Conservation (phyloP, 1,139 yeast species). For the Yamadazyma siamensis region DNA sequence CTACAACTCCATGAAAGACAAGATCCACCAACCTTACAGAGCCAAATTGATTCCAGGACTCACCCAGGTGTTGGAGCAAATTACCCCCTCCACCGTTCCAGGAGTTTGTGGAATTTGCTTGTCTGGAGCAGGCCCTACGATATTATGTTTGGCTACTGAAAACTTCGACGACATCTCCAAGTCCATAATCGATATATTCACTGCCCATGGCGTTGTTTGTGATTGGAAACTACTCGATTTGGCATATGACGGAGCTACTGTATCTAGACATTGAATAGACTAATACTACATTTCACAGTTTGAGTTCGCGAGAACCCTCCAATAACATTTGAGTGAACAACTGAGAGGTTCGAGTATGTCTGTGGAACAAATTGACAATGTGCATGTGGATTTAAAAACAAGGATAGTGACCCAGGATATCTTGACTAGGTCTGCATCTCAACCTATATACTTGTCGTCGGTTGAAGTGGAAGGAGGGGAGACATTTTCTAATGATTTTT, state of each 20-base stretch:
- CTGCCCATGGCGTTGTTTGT: conserved; percentile 65
- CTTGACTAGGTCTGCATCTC: conserved; percentile 28
- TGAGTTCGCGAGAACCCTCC: conserved; percentile 3
- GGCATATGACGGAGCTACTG: conserved; percentile 84
- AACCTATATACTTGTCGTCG: conserved; percentile 43
- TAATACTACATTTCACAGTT: no score
- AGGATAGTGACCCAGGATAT: conserved; percentile 31
- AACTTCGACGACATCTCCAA: conserved; percentile 82
- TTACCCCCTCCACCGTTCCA: conserved; percentile 77
- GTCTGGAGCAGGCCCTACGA: conserved; percentile 98
- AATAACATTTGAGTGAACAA: conserved; percentile 6
- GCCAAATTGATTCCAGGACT: conserved; percentile 89
- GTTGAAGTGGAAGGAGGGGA: conserved; percentile 52
- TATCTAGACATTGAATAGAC: conserved; percentile 11
- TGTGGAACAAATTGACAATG: conserved; percentile 9
- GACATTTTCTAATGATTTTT: conserved; percentile 43
- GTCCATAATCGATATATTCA: conserved; percentile 68
- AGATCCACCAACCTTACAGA: conserved; percentile 93
- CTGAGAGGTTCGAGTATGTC: no score
- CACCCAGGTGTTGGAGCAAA: conserved; percentile 70
- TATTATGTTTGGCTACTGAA: conserved; percentile 86
- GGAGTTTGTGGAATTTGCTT: conserved; percentile 92
- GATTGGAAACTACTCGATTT: conserved; percentile 80
- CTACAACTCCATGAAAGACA: conserved; percentile 95
- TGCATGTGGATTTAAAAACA: conserved; percentile 20